Base-by-base conservation (phyloP, 495 filamentous ascomycete genomes). In the Acidomyces sp. region DNA sequence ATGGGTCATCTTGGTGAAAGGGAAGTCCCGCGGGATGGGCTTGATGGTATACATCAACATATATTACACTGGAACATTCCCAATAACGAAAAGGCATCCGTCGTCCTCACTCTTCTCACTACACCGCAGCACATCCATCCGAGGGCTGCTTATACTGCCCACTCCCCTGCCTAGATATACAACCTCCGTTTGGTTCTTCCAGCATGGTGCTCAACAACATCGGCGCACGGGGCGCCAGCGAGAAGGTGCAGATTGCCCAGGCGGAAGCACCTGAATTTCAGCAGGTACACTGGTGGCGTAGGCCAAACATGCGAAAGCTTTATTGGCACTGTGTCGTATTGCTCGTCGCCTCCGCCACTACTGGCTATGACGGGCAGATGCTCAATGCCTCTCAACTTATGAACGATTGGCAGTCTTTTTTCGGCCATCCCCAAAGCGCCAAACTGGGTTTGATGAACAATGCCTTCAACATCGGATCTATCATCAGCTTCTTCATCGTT, bases 261-360 rank as follows among this genome's bases (percentile, higher is more conserved):
- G 37, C 37, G 3, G 42, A 45, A 17, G 44, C 38, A 11, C 44
- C 44, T 2, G n/a, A 11, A 13, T 21, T 47, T 16, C 6, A 4
- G 4, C 32, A 24, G 34, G 75, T 78, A 29, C 65, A 65, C 41
- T 79, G 75, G 75, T 70, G 51, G 23, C 67, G 56, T 45, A 71
- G 77, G 32, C 70, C 74, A 3, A 70, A 73, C 46, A 61, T 79
- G 19, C 57, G 74, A 34, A 72, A 67, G 53, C 65, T 79, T 20
- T 79, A 79, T 45, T 66, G 62, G 23, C 65, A 64, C 54, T 61
- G 63, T 33, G 52, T 62, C 34, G 59, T 78, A 22, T 61, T 79
- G 35, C 75, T 72, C 56, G 55, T 79, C 45, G 73, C 72, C 3
- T 78, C 75, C 31, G 72, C 72, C 25, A 79, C 72, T 15, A 73